Percentiles rank a stretch among this genome's conserved stretches.
These are phyloP conservation scores for Vicia faba DNA, from an alignment of 306 rosid species.

Conservation along the genomic window DNA sequence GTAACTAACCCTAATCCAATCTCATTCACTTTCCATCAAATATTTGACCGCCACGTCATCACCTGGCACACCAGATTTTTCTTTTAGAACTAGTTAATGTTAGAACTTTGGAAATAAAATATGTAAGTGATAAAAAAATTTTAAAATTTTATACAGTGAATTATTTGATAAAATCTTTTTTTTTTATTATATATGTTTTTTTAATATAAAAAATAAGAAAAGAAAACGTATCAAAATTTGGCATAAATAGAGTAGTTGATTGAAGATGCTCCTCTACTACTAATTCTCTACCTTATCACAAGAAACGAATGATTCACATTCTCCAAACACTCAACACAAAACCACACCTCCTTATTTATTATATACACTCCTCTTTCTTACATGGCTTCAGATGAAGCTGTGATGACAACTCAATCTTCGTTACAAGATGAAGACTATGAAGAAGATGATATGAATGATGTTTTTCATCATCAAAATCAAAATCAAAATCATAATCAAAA, in stretches of 20 bases:
- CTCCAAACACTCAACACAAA: slow-evolving; percentile 18
- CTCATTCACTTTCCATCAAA: not conserved
- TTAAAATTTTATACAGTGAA: too few species aligned
- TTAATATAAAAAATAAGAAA: not conserved
- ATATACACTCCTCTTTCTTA: not conserved
- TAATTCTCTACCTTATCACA: slow-evolving; percentile 39
- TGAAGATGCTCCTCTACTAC: slow-evolving; percentile 15
- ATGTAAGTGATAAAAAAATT: too few species aligned
- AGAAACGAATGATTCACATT: slow-evolving; percentile 47
- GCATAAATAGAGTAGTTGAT: slow-evolving; percentile 50
- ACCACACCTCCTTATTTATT: not conserved
- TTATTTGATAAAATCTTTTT: too few species aligned
- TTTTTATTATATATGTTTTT: not conserved
- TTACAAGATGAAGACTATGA: slow-evolving; percentile 50
- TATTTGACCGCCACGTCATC: slow-evolving; percentile 34
- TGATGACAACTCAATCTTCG: slow-evolving; percentile 46
- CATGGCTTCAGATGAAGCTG: slow-evolving; percentile 42
- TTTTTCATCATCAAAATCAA: slow-evolving; percentile 26
- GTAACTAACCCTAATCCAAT: slow-evolving; percentile 27
- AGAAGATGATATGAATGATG: slow-evolving; percentile 40
- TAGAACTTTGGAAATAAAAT: too few species aligned
- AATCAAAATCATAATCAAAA: slow-evolving; percentile 4
- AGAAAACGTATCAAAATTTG: not conserved
- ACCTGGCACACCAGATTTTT: not conserved
- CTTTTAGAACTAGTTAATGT: too few species aligned